A percentile compares a stretch with the other conserved stretches of the same genome.
Conservation (phyloP, 2,329 filamentous ascomycete genomes). For the Aspergillus viridinutans region DNA sequence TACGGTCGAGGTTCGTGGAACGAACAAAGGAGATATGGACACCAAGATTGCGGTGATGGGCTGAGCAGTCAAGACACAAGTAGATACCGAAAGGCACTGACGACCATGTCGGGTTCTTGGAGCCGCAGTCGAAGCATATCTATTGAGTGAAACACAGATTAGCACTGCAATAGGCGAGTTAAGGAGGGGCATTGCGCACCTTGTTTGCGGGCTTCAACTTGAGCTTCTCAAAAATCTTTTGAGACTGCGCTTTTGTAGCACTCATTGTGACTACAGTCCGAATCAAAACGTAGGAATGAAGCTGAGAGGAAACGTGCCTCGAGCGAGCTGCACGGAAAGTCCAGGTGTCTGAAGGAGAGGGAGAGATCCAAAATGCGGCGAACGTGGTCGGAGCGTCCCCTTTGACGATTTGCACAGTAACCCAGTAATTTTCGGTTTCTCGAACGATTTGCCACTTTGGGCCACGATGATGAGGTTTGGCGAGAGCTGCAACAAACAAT, state of each 20-base stretch:
- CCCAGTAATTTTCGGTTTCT: slow-evolving; percentile 4
- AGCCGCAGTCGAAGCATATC: slow-evolving; percentile 97
- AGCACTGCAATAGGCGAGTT: slow-evolving; percentile 3
- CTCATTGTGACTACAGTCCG: slow-evolving; percentile 44
- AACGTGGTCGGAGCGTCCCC: slow-evolving; percentile 34
- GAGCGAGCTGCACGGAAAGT: slow-evolving; percentile 2
- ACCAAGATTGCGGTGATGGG: slow-evolving; percentile 94
- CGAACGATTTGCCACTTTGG: neutral
- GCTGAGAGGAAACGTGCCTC: neutral
- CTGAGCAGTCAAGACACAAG: slow-evolving; percentile 94
- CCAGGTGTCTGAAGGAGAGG: slow-evolving; percentile 4
- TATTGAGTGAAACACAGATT: slow-evolving; percentile 36
- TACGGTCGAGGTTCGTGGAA: slow-evolving; percentile 97
- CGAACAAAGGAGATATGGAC: slow-evolving; percentile 99
- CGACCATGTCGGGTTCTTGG: slow-evolving; percentile 98
- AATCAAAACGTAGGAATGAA: slow-evolving; percentile 6
- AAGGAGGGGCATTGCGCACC: slow-evolving; percentile 51
- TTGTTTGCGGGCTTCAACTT: slow-evolving; percentile 94
- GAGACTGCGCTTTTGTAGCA: slow-evolving; percentile 90
- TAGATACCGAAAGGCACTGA: slow-evolving; percentile 97
- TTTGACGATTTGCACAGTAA: slow-evolving; percentile 17
- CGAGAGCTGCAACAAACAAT: neutral
- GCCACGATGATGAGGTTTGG: neutral
- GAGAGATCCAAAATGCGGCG: slow-evolving; percentile 23
- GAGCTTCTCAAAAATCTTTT: slow-evolving; percentile 96